phyloP scores from a whole-genome alignment of 257 asterid genomes.

The Dorcoceras hygrometricum region DNA sequence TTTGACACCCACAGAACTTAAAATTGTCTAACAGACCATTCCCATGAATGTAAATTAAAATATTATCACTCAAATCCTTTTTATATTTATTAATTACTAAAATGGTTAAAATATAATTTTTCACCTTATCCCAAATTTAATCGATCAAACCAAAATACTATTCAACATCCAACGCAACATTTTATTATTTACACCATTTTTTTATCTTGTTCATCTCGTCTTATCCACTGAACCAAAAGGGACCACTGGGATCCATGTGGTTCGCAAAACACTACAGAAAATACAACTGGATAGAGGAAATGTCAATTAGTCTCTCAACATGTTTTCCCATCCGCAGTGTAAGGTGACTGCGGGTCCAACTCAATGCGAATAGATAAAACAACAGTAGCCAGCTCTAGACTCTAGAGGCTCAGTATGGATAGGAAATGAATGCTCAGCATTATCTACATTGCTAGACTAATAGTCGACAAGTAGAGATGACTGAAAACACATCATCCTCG shows the following conservation, averaged over 20 bases:
- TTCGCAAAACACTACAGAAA: not conserved
- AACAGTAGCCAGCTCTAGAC: not conserved
- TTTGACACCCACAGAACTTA: not conserved
- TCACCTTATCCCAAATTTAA: no score
- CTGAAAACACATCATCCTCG: slow-evolving; percentile 7
- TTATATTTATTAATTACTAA: no score
- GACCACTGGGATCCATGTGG: not conserved
- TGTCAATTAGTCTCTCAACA: not conserved
- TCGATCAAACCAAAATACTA: no score
- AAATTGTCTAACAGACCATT: no score
- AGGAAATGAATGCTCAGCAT: not conserved
- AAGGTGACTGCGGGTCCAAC: not conserved
- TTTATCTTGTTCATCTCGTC: no score
- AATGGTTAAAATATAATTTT: no score
- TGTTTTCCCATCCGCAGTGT: not conserved
- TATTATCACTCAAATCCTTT: no score
- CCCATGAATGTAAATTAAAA: no score
- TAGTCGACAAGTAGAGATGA: not conserved
- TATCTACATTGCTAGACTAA: not conserved
- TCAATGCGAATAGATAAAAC: not conserved
- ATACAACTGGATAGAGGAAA: not conserved
- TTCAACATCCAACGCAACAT: no score
- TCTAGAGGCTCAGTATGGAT: not conserved
- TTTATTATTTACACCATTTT: no score
- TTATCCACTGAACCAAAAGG: no score